Conservation (phyloP, 352 stramenopile species). For the Pythium scleroteichum region DNA sequence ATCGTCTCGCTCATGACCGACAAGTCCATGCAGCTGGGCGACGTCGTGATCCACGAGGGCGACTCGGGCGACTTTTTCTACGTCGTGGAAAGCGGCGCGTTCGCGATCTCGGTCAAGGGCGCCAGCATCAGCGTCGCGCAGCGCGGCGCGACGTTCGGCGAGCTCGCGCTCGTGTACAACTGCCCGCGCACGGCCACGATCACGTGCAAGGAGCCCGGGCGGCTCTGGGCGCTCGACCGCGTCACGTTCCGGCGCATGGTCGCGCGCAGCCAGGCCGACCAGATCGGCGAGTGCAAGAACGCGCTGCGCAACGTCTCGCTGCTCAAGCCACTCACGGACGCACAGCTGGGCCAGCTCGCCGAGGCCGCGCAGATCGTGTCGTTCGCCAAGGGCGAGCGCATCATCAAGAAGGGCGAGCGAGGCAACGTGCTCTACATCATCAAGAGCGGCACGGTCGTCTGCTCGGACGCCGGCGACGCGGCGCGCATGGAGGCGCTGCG, state of each 20-base stretch:
- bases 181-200: constrained; percentile 94
- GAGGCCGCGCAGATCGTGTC: constrained; percentile 77
- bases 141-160: constrained; percentile 89
- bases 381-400: constrained; percentile 75
- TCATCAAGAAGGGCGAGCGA: constrained; percentile 83
- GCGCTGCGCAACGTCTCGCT: constrained; percentile 90
- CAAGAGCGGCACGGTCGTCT: constrained; percentile 66
- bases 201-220: constrained; percentile 79
- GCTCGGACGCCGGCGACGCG: constrained; percentile 71
- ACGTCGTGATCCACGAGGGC: constrained; percentile 79
- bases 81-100: constrained; percentile 90
- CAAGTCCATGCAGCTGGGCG: constrained; percentile 47
- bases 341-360: constrained; percentile 88
- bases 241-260: constrained; percentile 80
- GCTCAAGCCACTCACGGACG: constrained; percentile 83
- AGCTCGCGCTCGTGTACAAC: constrained; percentile 97
- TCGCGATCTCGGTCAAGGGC: constrained; percentile 80
- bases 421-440: constrained; percentile 89
- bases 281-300: constrained; percentile 68
- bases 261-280: constrained; percentile 68
- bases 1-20: constrained; percentile 87
- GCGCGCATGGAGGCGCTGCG: constrained; percentile 89
- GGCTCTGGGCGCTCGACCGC: constrained; percentile 94
- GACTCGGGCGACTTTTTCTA: constrained; percentile 92
- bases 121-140: constrained; percentile 64